Percentiles rank a stretch among this genome's conserved stretches.
phyloP scores from a whole-genome alignment of 2,329 filamentous ascomycete genomes.

The Epichloe aotearoae region DNA sequence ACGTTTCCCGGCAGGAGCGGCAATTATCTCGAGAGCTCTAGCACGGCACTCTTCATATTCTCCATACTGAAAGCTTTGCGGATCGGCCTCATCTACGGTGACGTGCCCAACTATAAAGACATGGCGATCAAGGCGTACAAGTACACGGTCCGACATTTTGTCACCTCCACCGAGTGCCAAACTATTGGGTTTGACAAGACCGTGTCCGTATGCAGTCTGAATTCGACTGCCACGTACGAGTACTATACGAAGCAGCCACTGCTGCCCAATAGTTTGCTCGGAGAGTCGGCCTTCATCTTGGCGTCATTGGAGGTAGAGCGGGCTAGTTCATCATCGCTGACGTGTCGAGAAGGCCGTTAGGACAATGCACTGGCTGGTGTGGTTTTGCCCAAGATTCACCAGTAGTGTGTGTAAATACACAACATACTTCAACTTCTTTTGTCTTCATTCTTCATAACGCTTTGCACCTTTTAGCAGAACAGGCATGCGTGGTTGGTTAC shows the following conservation, averaged over 20 bases:
- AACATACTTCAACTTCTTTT: too few relatives aligned
- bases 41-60: conserved; percentile 44
- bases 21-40: conserved; percentile 49
- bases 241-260: conserved; percentile 25
- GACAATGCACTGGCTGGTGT: too few relatives aligned
- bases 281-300: conserved; percentile 23
- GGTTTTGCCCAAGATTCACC: too few relatives aligned
- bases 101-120: conserved; percentile 8
- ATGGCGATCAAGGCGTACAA: conserved; percentile 16
- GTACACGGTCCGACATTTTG: conserved; percentile 28
- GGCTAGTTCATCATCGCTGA: not conserved
- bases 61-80: conserved; percentile 10
- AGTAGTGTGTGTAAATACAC: too few relatives aligned
- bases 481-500: too few relatives aligned
- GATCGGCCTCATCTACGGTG: conserved; percentile 1
- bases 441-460: too few relatives aligned
- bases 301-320: conserved; percentile 24
- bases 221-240: conserved; percentile 27
- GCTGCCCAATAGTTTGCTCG: conserved; percentile 23
- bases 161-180: conserved; percentile 26
- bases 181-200: conserved; percentile 29
- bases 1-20: conserved; percentile 33
- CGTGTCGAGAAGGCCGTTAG: not conserved
- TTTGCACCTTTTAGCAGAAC: too few relatives aligned
- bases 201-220: conserved; percentile 26